phyloP scores from a whole-genome alignment of 1,139 yeast species.

The Lodderomyces pseudojiufengensis region DNA sequence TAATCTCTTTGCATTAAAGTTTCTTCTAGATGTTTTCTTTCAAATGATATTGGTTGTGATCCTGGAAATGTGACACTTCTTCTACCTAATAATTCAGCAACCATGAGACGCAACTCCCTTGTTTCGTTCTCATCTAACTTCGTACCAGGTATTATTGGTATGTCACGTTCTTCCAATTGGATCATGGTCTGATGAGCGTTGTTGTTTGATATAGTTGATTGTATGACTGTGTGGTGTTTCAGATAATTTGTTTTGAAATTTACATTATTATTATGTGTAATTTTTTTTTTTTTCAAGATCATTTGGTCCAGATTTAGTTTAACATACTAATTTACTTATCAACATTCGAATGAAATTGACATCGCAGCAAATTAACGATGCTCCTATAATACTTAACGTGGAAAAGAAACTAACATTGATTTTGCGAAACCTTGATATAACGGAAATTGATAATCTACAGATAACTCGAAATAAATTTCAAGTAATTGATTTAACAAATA shows the following conservation, averaged over 20 bases:
- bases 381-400: slow-evolving; percentile 35
- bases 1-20: slow-evolving; percentile 59
- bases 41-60: slow-evolving; percentile 92
- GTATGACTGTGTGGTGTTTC: neutral
- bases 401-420: slow-evolving; percentile 34
- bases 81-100: slow-evolving; percentile 63
- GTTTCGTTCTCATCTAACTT: slow-evolving; percentile 69
- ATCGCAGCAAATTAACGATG: slow-evolving; percentile 28
- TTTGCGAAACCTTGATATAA: slow-evolving; percentile 32
- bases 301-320: too few relatives aligned
- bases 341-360: slow-evolving; percentile 45
- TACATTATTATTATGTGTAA: neutral
- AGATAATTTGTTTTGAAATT: neutral
- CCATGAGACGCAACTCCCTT: slow-evolving; percentile 62
- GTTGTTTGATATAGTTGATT: too few relatives aligned
- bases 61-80: slow-evolving; percentile 67
- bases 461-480: slow-evolving; percentile 37
- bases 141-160: slow-evolving; percentile 84
- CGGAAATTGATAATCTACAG: slow-evolving; percentile 35
- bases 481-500: slow-evolving; percentile 65
- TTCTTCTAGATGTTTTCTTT: slow-evolving; percentile 64
- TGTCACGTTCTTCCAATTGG: slow-evolving; percentile 51
- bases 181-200: slow-evolving; percentile 25
- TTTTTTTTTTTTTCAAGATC: neutral
- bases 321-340: too few relatives aligned